A percentile compares a stretch with the other conserved stretches of the same genome.
phyloP scores from a whole-genome alignment of 1,284 basidiomycete genomes.

The Papiliotrema fonsecae region DNA sequence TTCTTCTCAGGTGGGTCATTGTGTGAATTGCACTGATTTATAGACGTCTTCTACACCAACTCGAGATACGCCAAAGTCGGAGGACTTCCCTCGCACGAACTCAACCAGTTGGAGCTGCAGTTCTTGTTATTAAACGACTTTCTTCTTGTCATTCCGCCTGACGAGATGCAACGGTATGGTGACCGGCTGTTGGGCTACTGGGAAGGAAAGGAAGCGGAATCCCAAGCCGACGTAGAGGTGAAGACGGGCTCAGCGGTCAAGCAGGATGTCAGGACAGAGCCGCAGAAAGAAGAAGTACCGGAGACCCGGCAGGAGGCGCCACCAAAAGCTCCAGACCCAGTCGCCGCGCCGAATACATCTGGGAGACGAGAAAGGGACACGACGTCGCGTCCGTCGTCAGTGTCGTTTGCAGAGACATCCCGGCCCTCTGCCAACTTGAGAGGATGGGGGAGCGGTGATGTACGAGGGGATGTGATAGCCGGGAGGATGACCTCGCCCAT shows the following conservation, averaged over 20 bases:
- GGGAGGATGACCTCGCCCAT: not conserved
- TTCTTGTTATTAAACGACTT: conserved; percentile 97
- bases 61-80: conserved; percentile 98
- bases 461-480: not conserved
- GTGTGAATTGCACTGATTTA: not conserved
- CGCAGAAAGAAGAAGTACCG: not conserved
- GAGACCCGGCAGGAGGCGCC: not conserved
- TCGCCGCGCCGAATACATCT: not conserved
- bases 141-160: conserved; percentile 73
- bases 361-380: not conserved
- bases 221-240: conserved; percentile 1
- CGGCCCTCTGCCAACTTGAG: not conserved
- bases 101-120: conserved; percentile 95
- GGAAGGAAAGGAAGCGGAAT: conserved; percentile 30
- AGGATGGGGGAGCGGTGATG: not conserved
- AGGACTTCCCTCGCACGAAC: conserved; percentile 85
- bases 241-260: not conserved
- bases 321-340: not conserved
- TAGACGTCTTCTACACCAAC: conserved; percentile 98
- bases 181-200: conserved; percentile 69
- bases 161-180: conserved; percentile 93
- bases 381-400: not conserved
- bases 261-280: not conserved
- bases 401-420: not conserved
- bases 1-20: conserved; percentile 67